These are phyloP conservation scores for Aspergillus conjunctus DNA, from an alignment of 495 filamentous ascomycete species.

Conservation along the genomic window DNA sequence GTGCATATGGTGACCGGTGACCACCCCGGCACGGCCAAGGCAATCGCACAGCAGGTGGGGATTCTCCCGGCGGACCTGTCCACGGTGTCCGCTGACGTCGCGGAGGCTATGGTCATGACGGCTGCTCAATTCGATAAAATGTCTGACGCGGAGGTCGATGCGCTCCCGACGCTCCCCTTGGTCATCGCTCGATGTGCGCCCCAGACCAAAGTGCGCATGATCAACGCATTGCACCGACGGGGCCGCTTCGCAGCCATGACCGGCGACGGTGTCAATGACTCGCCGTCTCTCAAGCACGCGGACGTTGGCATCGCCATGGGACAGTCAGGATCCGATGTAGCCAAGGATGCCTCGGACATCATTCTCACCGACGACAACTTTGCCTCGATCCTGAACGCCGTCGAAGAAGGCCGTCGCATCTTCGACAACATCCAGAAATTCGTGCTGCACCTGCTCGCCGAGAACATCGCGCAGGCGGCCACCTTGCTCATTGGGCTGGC, in stretches of 20 bases:
- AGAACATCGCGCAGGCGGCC: conserved; percentile 71
- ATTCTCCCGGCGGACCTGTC: conserved; percentile 60
- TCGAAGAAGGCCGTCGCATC: conserved; percentile 70
- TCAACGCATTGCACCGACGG: conserved; percentile 70
- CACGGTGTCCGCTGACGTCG: conserved; percentile 52
- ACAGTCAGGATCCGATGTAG: conserved; percentile 75
- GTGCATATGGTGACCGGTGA: conserved; percentile 78
- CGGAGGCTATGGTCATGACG: conserved; percentile 67
- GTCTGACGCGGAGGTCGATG: conserved; percentile 63
- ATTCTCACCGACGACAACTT: conserved; percentile 85
- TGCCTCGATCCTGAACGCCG: conserved; percentile 73
- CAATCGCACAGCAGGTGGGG: conserved; percentile 67
- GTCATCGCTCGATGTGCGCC: conserved; percentile 74
- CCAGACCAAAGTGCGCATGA: conserved; percentile 76
- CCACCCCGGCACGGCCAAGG: conserved; percentile 62
- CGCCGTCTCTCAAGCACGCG: conserved; percentile 75
- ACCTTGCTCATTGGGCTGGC: conserved; percentile 70
- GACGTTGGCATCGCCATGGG: conserved; percentile 90
- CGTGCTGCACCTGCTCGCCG: conserved; percentile 69
- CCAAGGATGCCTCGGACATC: conserved; percentile 82
- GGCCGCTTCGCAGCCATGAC: conserved; percentile 74
- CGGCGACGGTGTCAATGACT: conserved; percentile 87
- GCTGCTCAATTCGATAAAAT: conserved; percentile 68
- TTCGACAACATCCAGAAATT: conserved; percentile 83
- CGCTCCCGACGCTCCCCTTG: conserved; percentile 63